Evolutionary conservation across 768 basidiomycete genomes (phyloP).

Genomic region (Macrocybe gigantea): DNA sequence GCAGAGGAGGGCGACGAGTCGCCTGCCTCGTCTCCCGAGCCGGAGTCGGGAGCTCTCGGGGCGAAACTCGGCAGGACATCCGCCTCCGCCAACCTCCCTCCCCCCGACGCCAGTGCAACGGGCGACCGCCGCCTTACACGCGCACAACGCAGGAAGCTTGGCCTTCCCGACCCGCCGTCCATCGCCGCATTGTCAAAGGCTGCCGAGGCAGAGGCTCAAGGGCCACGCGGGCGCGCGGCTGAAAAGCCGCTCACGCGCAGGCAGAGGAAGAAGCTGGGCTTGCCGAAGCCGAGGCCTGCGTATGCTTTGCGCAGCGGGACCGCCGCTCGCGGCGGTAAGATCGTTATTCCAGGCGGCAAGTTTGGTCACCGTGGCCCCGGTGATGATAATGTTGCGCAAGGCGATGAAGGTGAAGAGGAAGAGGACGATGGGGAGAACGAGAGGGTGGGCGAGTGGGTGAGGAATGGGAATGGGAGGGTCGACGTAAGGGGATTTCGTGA

Average conservation of each 20-base stretch:
- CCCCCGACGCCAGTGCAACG: neutral
- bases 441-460: conserved; percentile 42
- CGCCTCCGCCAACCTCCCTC: too few relatives aligned
- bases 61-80: too few relatives aligned
- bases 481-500: conserved; percentile 78
- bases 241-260: conserved; percentile 53
- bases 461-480: conserved; percentile 65
- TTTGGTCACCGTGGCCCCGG: conserved; percentile 19
- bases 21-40: neutral
- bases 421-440: conserved; percentile 22
- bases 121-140: neutral
- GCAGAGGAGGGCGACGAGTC: conserved; percentile 1
- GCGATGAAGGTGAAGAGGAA: conserved; percentile 24
- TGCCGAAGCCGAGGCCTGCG: conserved; percentile 49
- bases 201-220: neutral
- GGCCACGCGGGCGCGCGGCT: neutral
- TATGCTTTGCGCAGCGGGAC: conserved; percentile 33
- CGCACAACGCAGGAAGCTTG: conserved; percentile 1
- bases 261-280: conserved; percentile 61
- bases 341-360: conserved; percentile 61
- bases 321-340: conserved; percentile 38
- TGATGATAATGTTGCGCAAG: conserved; percentile 12
- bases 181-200: conserved; percentile 16
- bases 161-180: too few relatives aligned
- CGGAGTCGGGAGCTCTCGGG: neutral